These are phyloP conservation scores for Pichia cactophila DNA, from an alignment of 1,139 yeast species.

Conservation along the genomic window DNA sequence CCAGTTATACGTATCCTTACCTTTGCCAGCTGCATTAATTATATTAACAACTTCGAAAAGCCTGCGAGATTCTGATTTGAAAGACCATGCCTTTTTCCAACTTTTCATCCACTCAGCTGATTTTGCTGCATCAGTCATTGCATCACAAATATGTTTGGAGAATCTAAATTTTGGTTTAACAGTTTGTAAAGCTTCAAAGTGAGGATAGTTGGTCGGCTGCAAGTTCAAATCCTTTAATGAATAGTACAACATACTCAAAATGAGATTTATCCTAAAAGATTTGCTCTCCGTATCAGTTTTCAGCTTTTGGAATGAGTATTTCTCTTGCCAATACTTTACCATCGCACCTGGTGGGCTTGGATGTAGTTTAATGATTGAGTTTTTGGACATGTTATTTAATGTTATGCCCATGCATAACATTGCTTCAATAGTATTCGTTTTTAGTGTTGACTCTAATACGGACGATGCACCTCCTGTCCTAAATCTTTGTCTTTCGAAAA, in stretches of 20 bases:
- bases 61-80: slow-evolving; percentile 17
- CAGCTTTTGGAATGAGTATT: background rate
- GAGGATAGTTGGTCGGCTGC: background rate
- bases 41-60: slow-evolving; percentile 21
- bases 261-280: slow-evolving; percentile 23
- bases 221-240: background rate
- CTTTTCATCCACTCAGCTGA: background rate
- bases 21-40: slow-evolving; percentile 13
- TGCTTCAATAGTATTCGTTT: slow-evolving; percentile 47
- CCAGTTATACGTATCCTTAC: slow-evolving; percentile 1
- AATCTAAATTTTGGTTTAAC: slow-evolving; percentile 1
- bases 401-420: slow-evolving; percentile 30
- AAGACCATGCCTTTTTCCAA: slow-evolving; percentile 13
- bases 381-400: slow-evolving; percentile 4
- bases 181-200: background rate
- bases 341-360: slow-evolving; percentile 13
- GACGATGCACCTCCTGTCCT: slow-evolving; percentile 39
- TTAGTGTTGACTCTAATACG: slow-evolving; percentile 44
- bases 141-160: background rate
- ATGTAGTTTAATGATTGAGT: background rate
- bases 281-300: slow-evolving; percentile 14
- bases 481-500: slow-evolving; percentile 50
- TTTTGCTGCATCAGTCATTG: background rate
- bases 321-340: slow-evolving; percentile 16
- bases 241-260: slow-evolving; percentile 7